phyloP scores from a whole-genome alignment of 306 rosid species.

The Calophaca sinica region DNA sequence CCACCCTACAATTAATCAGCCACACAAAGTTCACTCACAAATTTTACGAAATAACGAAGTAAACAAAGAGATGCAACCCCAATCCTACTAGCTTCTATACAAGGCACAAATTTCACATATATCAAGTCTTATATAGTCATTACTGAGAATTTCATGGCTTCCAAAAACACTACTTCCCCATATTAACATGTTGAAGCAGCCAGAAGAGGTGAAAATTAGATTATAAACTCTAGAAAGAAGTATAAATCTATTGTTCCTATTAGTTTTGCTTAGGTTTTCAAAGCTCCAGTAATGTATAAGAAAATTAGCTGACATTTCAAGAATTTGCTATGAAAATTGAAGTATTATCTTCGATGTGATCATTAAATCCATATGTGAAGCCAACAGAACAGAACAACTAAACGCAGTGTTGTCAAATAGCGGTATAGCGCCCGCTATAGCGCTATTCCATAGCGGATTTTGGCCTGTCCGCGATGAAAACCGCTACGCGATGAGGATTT shows the following conservation, averaged over 20 bases:
- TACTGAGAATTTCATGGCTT: background rate
- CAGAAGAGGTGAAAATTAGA: background rate
- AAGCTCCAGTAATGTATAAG: conserved; percentile 9
- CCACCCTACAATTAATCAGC: background rate
- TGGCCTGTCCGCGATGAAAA: too few relatives aligned
- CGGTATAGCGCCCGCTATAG: too few relatives aligned
- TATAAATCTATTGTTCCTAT: background rate
- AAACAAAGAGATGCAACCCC: conserved; percentile 26
- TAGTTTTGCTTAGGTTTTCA: conserved; percentile 1
- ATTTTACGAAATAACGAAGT: conserved; percentile 10
- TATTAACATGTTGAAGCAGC: conserved; percentile 8
- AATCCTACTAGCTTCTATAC: background rate
- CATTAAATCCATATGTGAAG: too few relatives aligned
- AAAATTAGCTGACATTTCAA: conserved; percentile 4
- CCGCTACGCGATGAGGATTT: too few relatives aligned
- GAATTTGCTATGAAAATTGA: background rate
- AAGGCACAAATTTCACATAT: conserved; percentile 7
- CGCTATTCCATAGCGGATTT: too few relatives aligned
- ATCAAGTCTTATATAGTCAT: background rate
- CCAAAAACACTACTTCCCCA: background rate
- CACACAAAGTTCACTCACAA: background rate
- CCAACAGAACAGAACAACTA: too few relatives aligned
- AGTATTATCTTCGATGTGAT: background rate
- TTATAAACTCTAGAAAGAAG: background rate
- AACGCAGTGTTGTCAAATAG: too few relatives aligned